These are phyloP conservation scores for Nannochloropsis salina DNA, from an alignment of 108 stramenopile species.

Conservation along the genomic window DNA sequence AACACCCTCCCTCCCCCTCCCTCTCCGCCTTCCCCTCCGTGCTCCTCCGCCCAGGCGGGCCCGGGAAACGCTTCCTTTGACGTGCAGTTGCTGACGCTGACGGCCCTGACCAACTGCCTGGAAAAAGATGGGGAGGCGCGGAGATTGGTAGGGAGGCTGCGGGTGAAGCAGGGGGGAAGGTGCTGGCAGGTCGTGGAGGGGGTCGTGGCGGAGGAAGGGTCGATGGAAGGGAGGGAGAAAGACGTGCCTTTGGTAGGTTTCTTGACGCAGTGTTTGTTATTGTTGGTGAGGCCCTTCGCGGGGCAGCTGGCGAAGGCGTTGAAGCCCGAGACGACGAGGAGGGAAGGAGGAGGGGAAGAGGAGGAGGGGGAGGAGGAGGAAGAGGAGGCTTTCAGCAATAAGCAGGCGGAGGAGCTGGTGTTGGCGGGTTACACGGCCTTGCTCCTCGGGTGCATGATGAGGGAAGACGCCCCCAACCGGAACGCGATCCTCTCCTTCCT, in stretches of 20 bases:
- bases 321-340: not conserved
- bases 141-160: not conserved
- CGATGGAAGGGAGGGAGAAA: not conserved
- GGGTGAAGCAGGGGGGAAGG: not conserved
- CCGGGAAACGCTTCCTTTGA: not conserved
- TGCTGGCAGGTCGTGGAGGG: not conserved
- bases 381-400: not conserved
- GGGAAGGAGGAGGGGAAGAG: not conserved
- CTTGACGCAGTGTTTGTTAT: not conserved
- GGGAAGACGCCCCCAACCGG: not conserved
- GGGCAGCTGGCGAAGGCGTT: conserved; percentile 2
- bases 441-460: not conserved
- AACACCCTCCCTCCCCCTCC: not conserved
- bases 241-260: not conserved
- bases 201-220: not conserved
- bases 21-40: not conserved
- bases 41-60: not conserved
- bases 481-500: not conserved
- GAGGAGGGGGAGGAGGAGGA: not conserved
- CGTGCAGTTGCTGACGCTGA: not conserved
- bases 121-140: not conserved
- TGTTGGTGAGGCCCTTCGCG: not conserved
- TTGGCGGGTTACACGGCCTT: not conserved
- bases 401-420: not conserved
- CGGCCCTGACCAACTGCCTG: not conserved